Evolutionary conservation across 106 monocot species (phyloP).

Genomic region (Gastrodia elata): DNA sequence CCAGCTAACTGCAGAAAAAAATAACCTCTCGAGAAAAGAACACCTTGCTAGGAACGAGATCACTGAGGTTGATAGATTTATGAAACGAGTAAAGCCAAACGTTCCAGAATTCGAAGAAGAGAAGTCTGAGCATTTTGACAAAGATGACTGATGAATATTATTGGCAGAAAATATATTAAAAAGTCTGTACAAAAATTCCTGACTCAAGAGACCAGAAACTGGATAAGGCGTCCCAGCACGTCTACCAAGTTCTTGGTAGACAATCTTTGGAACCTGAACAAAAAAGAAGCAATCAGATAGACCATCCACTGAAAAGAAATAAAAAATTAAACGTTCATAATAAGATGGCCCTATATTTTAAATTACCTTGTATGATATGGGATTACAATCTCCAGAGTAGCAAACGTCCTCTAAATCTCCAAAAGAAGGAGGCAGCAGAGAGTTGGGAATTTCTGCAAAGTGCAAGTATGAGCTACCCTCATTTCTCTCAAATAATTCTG

Average conservation of each 20-base stretch:
- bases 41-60: conserved; percentile 64
- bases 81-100: conserved; percentile 88
- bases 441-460: conserved; percentile 75
- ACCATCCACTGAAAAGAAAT: not conserved
- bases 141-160: conserved; percentile 39
- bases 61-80: conserved; percentile 67
- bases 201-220: conserved; percentile 11
- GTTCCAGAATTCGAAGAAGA: conserved; percentile 22
- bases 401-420: conserved; percentile 67
- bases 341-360: not conserved
- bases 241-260: conserved; percentile 42
- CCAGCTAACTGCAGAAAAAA: conserved; percentile 47
- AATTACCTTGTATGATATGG: conserved; percentile 76
- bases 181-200: conserved; percentile 33
- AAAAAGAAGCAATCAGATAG: conserved; percentile 1
- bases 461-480: conserved; percentile 83
- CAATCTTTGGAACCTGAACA: conserved; percentile 81
- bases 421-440: conserved; percentile 75
- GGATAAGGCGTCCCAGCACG: conserved; percentile 27
- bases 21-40: conserved; percentile 60
- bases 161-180: conserved; percentile 71
- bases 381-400: conserved; percentile 79
- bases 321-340: not conserved
- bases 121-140: conserved; percentile 18
- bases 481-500: conserved; percentile 97